Percentiles rank a stretch among this genome's conserved stretches.
Evolutionary conservation across 2,329 filamentous ascomycete genomes (phyloP).

Genomic region (Venturiaceae sp.): DNA sequence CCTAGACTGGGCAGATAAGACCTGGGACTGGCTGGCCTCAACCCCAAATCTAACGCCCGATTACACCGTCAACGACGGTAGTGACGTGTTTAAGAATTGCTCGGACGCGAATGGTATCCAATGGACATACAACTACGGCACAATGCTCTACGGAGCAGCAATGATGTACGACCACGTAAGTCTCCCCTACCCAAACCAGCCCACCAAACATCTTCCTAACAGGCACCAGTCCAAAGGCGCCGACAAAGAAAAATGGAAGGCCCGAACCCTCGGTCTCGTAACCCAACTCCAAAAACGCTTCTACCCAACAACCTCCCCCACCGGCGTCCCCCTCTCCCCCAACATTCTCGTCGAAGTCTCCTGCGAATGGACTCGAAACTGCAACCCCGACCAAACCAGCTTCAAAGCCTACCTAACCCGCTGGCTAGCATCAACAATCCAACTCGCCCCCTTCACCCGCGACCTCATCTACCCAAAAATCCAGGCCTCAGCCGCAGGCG

Average conservation of each 20-base stretch:
- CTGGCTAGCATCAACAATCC: constrained; percentile 51
- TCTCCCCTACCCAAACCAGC: constrained; percentile 16
- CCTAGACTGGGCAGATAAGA: constrained; percentile 60
- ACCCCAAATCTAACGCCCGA: constrained; percentile 35
- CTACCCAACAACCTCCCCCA: constrained; percentile 30
- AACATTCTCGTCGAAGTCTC: constrained; percentile 56
- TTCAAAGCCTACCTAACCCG: constrained; percentile 61
- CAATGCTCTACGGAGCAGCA: constrained; percentile 49
- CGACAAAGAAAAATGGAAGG: constrained; percentile 5
- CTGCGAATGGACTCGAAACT: constrained; percentile 49
- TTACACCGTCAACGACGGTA: constrained; percentile 38
- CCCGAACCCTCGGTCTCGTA: constrained; percentile 39
- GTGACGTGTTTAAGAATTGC: constrained; percentile 38
- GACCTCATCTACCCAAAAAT: constrained; percentile 40
- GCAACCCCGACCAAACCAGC: constrained; percentile 54
- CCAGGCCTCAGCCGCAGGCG: constrained; percentile 43
- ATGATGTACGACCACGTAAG: constrained; percentile 33
- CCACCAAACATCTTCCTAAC: background rate
- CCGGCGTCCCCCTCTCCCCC: constrained; percentile 42
- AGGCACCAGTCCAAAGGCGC: constrained; percentile 2
- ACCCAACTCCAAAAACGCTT: constrained; percentile 48
- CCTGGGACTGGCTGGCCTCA: constrained; percentile 43
- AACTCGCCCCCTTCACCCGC: constrained; percentile 46
- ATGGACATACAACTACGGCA: constrained; percentile 53
- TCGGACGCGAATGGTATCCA: constrained; percentile 49